A percentile compares a stretch with the other conserved stretches of the same genome.
Evolutionary conservation across 1,284 basidiomycete species (phyloP).

Genomic region (Melampsora larici-populina): DNA sequence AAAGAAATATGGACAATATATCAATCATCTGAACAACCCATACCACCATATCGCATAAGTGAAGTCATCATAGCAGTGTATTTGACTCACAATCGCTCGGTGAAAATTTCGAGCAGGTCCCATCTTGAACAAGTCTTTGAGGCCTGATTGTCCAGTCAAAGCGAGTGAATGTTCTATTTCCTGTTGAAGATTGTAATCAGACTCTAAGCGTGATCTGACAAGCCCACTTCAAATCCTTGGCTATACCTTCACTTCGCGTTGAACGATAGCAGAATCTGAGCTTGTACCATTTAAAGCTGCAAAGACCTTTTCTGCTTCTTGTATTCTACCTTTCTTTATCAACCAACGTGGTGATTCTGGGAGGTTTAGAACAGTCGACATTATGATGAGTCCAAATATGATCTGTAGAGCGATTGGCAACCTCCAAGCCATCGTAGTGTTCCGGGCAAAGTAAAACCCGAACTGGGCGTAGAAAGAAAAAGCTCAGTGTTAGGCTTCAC

Average conservation of each 20-base stretch:
- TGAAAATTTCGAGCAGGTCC: background rate
- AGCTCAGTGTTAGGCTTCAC: too few relatives aligned
- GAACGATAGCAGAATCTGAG: background rate
- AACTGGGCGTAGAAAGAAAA: background rate
- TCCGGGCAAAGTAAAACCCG: background rate
- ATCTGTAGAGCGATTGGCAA: conserved; percentile 68
- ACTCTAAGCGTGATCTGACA: too few relatives aligned
- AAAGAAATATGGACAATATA: background rate
- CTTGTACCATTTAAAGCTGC: conserved; percentile 49
- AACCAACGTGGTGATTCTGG: conserved; percentile 72
- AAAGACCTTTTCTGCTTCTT: conserved; percentile 65
- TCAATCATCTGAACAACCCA: background rate
- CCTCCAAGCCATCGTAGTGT: conserved; percentile 57
- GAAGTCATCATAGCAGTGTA: background rate
- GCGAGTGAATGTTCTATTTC: background rate
- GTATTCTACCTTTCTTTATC: conserved; percentile 63
- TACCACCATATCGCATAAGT: background rate
- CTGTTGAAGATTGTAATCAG: background rate
- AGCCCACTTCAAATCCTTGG: too few relatives aligned
- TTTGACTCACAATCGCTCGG: background rate
- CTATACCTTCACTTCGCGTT: background rate
- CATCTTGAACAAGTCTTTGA: background rate
- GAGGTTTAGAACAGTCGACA: conserved; percentile 61
- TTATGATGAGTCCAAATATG: conserved; percentile 62
- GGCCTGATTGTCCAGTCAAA: background rate